Evolutionary conservation across 2,329 filamentous ascomycete genomes (phyloP).

Genomic region (Pseudocercospora crystallina): DNA sequence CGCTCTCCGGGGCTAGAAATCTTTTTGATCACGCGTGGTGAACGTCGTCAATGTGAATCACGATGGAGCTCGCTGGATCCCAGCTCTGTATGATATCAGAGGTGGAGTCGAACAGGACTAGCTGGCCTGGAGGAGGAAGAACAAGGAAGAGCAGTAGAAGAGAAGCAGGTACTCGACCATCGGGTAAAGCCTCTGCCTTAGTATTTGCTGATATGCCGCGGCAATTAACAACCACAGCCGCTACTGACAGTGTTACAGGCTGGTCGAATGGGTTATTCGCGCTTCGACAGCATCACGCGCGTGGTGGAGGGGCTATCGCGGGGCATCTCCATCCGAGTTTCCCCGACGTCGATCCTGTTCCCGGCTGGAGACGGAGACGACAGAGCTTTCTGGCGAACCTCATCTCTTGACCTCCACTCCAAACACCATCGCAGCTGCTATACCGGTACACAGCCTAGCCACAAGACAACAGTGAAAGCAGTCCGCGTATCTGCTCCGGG

Average conservation of each 20-base stretch:
- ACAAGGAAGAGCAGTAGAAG: constrained; percentile 4
- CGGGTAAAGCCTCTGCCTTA: constrained; percentile 19
- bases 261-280: constrained; percentile 5
- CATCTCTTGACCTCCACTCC: too few relatives aligned
- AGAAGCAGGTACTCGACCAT: constrained; percentile 4
- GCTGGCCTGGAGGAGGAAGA: constrained; percentile 6
- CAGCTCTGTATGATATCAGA: constrained; percentile 29
- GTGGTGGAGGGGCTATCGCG: too few relatives aligned
- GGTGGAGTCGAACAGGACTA: constrained; percentile 12
- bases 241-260: constrained; percentile 8
- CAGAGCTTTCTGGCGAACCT: too few relatives aligned
- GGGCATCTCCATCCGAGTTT: too few relatives aligned
- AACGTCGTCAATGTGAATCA: constrained; percentile 7
- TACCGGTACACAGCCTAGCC: too few relatives aligned
- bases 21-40: neutral
- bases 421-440: too few relatives aligned
- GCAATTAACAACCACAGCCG: constrained; percentile 15
- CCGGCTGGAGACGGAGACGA: too few relatives aligned
- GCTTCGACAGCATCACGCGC: too few relatives aligned
- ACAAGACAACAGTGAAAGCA: too few relatives aligned
- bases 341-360: too few relatives aligned
- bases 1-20: too few relatives aligned
- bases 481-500: too few relatives aligned
- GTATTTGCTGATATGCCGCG: constrained; percentile 20
- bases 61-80: constrained; percentile 7